Percentiles rank a stretch among this genome's conserved stretches.
phyloP scores from a whole-genome alignment of 352 stramenopile species.

The Phytophthora ohioensis region DNA sequence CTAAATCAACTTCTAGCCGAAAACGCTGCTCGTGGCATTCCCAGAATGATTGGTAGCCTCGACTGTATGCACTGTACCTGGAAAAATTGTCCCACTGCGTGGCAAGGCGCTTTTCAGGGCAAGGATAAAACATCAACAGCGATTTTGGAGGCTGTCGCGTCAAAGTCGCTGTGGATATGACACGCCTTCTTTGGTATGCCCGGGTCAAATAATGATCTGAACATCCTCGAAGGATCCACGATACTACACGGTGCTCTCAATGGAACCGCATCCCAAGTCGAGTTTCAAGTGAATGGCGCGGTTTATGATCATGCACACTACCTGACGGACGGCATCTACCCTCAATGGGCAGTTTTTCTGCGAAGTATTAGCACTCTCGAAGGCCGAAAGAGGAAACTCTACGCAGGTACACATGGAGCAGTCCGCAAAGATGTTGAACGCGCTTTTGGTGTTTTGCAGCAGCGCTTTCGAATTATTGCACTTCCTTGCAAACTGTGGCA shows the following conservation, averaged over 20 bases:
- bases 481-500: conserved; percentile 13
- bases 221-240: background rate
- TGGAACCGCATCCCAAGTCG: background rate
- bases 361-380: background rate
- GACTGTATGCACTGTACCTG: conserved; percentile 9
- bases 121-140: background rate
- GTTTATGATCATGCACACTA: conserved; percentile 9
- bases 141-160: conserved; percentile 8
- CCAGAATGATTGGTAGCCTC: conserved; percentile 11
- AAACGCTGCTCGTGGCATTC: background rate
- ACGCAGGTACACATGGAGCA: background rate
- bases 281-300: conserved; percentile 7
- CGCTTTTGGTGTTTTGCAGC: conserved; percentile 7
- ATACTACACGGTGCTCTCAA: background rate
- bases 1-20: background rate
- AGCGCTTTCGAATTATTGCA: conserved; percentile 11
- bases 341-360: background rate
- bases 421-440: conserved; percentile 5
- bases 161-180: conserved; percentile 5
- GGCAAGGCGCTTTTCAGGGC: background rate
- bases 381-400: background rate
- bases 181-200: conserved; percentile 10
- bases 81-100: conserved; percentile 4
- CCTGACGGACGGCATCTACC: conserved; percentile 12
- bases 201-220: conserved; percentile 9